Evolutionary conservation across 345 rosid genomes (phyloP).

Genomic region (Syzygium oleosum): DNA sequence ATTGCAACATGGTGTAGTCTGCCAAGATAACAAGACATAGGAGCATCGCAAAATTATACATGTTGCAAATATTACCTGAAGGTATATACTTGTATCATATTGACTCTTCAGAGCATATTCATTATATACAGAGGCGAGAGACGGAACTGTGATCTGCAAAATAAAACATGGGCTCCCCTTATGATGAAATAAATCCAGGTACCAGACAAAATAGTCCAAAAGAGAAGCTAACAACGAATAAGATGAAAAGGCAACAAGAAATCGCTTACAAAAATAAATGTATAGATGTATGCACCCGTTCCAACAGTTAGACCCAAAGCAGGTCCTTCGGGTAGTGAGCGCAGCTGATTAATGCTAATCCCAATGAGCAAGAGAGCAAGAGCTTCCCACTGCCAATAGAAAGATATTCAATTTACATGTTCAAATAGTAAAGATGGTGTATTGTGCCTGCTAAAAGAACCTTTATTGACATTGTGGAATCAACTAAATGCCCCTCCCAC

Average conservation of each 20-base stretch:
- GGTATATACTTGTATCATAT: constrained; percentile 52
- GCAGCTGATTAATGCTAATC: constrained; percentile 84
- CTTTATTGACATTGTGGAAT: not conserved
- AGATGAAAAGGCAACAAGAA: not conserved
- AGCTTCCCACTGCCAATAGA: constrained; percentile 82
- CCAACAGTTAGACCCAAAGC: constrained; percentile 73
- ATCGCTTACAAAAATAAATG: constrained; percentile 77
- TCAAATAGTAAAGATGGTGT: not conserved
- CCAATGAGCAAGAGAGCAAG: constrained; percentile 93
- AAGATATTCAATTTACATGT: not conserved
- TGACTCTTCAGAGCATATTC: constrained; percentile 60
- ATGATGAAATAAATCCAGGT: not conserved
- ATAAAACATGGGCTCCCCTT: not conserved
- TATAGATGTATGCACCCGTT: constrained; percentile 75
- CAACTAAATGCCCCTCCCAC: not conserved
- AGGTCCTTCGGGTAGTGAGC: constrained; percentile 72
- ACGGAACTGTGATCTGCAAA: constrained; percentile 43
- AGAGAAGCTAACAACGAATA: not conserved
- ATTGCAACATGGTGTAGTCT: not conserved
- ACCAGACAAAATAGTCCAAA: not conserved
- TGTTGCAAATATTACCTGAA: constrained; percentile 30
- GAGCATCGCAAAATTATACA: not conserved
- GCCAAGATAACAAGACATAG: not conserved
- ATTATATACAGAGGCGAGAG: constrained; percentile 48
- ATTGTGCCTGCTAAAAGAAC: not conserved